Evolutionary conservation across 2,329 filamentous ascomycete genomes (phyloP), one percentile per base, ranked within the genome.

Genomic region (Fusarium marasasianum): DNA sequence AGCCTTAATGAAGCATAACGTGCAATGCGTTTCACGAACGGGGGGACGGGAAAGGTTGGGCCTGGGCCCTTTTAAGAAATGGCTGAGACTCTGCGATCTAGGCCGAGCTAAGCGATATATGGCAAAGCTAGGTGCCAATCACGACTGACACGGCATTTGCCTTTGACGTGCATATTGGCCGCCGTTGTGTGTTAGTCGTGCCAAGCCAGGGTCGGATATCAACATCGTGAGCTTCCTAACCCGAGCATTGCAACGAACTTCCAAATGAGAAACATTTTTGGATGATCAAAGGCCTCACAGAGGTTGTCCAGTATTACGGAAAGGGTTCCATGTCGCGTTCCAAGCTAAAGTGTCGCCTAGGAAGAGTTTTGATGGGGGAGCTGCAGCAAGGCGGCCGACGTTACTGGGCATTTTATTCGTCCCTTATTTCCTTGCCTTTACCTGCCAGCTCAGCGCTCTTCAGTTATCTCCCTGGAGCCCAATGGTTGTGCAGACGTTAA

Each of bases 301-400:
- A 33, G 41, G 37, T 69, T 69, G 58, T 31, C 29, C 22, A 62
- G 48, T 59, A 55, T 65, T 38, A 66, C 62, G 38, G 33, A 73
- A 73, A 73, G 50, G 71, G 70, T 68, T 67, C 66, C 71, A 74
- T 70, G 66, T 48, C 48, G 47, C 68, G 66, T 66, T 67, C 59
- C 41, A 71, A 72, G 71, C 71, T 72, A 73, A 63, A 51, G 66
- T 26, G 43, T 55, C 64, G 41, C 51, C 50, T 55, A 50, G 47
- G 64, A 72, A 47, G 44, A 56, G 41, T 48, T 64, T 67, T 20
- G 63, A 72, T 48, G 55, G 47, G 66, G 68, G 44, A 74, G 61
- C 66, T 73, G 71, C 71, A 71, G 71, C 53, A 63, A 66, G 71
- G 71, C 71, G 71, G 71, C 71, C 71, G 71, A 73, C 71, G 60